Percentiles rank a stretch among this genome's conserved stretches.
These are phyloP conservation scores for Auricularia auricula-judae DNA, from an alignment of 768 basidiomycete species.

Conservation along the genomic window DNA sequence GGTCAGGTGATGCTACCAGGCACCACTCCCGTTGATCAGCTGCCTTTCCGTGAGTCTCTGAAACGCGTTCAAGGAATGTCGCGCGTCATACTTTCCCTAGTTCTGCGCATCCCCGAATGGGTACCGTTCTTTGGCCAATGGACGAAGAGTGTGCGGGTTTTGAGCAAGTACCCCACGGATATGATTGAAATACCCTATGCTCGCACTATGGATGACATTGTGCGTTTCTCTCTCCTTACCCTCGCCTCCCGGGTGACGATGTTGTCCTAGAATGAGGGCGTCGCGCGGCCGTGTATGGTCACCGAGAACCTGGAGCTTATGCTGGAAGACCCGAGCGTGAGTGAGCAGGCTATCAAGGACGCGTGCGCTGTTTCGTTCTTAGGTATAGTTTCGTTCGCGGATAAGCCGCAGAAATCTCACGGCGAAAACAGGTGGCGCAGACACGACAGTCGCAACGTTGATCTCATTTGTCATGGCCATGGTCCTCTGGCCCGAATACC, in stretches of 20 bases:
- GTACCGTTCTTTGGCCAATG: neutral
- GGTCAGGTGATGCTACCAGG: conserved; percentile 19
- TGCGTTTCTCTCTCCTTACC: neutral
- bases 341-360: neutral
- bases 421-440: conserved; percentile 60
- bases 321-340: neutral
- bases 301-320: neutral
- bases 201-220: neutral
- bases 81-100: neutral
- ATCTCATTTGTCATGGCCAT: conserved; percentile 8
- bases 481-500: conserved; percentile 7
- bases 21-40: conserved; percentile 19
- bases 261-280: neutral
- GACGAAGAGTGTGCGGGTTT: neutral
- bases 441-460: conserved; percentile 27
- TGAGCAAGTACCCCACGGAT: neutral
- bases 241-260: no score
- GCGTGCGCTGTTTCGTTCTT: neutral
- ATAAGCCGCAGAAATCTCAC: no score
- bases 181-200: neutral
- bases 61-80: neutral
- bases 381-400: neutral
- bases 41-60: conserved; percentile 20
- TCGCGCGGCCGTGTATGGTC: neutral
- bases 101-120: neutral